These are phyloP conservation scores for Daldinia sp. DNA, from an alignment of 2,329 filamentous ascomycete genomes.

Conservation along the genomic window DNA sequence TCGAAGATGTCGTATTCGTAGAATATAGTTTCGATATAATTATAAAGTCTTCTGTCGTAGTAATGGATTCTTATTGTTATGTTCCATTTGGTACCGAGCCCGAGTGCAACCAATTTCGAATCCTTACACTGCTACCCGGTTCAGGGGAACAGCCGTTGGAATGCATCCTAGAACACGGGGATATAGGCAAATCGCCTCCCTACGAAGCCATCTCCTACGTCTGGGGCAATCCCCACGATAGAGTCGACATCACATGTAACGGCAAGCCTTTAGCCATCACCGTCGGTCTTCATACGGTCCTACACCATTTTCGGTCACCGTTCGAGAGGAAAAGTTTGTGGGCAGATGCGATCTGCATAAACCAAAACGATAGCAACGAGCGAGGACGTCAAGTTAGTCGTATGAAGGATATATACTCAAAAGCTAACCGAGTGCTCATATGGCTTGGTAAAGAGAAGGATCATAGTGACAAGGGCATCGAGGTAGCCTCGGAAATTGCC, in stretches of 20 bases:
- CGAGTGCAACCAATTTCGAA: conserved; percentile 27
- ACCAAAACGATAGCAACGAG: conserved; percentile 33
- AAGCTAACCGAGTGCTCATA: conserved; percentile 31
- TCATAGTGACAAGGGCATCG: conserved; percentile 25
- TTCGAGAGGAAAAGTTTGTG: conserved; percentile 28
- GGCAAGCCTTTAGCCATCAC: conserved; percentile 15
- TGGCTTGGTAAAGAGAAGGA: conserved; percentile 36
- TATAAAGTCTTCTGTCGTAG: not conserved
- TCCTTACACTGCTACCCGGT: conserved; percentile 30
- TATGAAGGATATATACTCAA: conserved; percentile 38
- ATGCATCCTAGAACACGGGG: conserved; percentile 29
- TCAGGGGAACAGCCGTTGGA: conserved; percentile 23
- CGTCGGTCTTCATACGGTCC: conserved; percentile 2
- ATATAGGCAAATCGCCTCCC: conserved; percentile 23
- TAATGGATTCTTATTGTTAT: conserved; percentile 34
- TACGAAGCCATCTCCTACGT: conserved; percentile 39
- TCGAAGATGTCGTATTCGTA: not conserved
- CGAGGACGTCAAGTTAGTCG: conserved; percentile 35
- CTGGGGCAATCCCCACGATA: conserved; percentile 28
- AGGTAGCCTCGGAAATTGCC: conserved; percentile 24
- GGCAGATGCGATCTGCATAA: conserved; percentile 39
- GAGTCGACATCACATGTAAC: conserved; percentile 30
- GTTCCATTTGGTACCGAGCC: conserved; percentile 32
- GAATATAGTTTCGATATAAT: not conserved
- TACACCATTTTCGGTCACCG: conserved; percentile 24